A percentile compares a stretch with the other conserved stretches of the same genome.
These are phyloP conservation scores for Gymnopilus junonius DNA, from an alignment of 768 basidiomycete genomes.

Conservation along the genomic window DNA sequence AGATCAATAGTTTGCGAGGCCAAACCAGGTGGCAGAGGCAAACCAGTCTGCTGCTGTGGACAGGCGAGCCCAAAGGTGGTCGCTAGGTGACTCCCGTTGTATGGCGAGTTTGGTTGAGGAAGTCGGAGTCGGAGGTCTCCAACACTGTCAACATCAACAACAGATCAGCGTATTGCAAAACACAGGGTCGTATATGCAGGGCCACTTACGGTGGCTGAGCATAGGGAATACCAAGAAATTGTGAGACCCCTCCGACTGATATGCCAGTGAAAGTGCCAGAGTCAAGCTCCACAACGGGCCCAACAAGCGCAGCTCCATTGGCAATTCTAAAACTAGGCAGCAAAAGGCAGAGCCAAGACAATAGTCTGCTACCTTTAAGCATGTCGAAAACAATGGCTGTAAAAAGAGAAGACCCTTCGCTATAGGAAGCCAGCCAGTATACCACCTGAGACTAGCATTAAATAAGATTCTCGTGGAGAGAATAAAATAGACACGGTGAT, in stretches of 20 bases:
- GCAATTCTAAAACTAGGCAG: neutral
- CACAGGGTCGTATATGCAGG: neutral
- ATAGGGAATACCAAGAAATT: conserved; percentile 60
- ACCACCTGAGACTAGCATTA: neutral
- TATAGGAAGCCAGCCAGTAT: neutral
- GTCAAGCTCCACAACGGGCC: conserved; percentile 33
- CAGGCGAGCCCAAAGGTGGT: conserved; percentile 48
- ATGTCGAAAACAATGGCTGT: neutral
- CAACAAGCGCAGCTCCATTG: neutral
- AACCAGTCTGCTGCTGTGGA: conserved; percentile 44
- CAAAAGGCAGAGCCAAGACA: neutral
- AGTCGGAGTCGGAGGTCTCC: conserved; percentile 45
- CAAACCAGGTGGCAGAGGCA: conserved; percentile 39
- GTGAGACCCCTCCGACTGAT: conserved; percentile 34
- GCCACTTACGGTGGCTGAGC: conserved; percentile 55
- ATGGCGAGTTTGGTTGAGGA: conserved; percentile 41
- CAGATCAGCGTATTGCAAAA: neutral
- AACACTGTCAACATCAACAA: conserved; percentile 24
- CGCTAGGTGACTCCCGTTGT: conserved; percentile 42
- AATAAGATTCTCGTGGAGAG: neutral
- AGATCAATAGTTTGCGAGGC: conserved; percentile 38
- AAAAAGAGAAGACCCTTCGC: neutral
- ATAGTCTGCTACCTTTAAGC: neutral
- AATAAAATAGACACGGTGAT: neutral
- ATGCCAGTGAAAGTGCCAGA: conserved; percentile 50